Evolutionary conservation across 2,329 filamentous ascomycete genomes (phyloP).

Genomic region (Fusarium gaditjirri): DNA sequence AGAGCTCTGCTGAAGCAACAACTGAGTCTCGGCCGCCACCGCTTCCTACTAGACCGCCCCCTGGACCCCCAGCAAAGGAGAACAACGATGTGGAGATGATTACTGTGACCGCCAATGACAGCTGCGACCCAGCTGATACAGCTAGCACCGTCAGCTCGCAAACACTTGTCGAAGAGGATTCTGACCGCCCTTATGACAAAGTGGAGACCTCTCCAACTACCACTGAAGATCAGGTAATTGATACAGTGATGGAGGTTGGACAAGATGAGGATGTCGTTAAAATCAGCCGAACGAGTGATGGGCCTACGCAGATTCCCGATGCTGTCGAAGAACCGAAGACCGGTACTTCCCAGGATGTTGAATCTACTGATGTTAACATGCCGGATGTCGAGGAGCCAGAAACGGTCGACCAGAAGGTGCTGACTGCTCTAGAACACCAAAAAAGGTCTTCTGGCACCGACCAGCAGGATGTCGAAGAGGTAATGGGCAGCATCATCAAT

Average conservation of each 20-base stretch:
- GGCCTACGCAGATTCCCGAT: not conserved
- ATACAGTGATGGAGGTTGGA: slow-evolving; percentile 39
- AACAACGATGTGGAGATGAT: slow-evolving; percentile 50
- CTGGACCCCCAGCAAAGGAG: slow-evolving; percentile 48
- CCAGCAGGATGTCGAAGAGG: slow-evolving; percentile 96
- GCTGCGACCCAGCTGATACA: slow-evolving; percentile 50
- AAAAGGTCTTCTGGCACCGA: slow-evolving; percentile 64
- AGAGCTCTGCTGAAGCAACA: slow-evolving; percentile 42
- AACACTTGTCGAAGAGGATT: slow-evolving; percentile 60
- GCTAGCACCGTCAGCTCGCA: slow-evolving; percentile 62
- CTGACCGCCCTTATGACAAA: slow-evolving; percentile 51
- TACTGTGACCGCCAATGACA: slow-evolving; percentile 47
- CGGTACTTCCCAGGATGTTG: not conserved
- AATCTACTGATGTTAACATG: slow-evolving; percentile 44
- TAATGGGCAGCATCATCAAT: slow-evolving; percentile 91
- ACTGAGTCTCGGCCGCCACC: slow-evolving; percentile 55
- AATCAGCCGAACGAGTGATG: not conserved
- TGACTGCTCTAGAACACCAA: slow-evolving; percentile 58
- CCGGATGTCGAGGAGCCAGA: slow-evolving; percentile 47
- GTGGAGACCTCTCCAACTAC: slow-evolving; percentile 38
- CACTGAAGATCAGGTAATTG: slow-evolving; percentile 39
- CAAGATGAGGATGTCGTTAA: slow-evolving; percentile 27
- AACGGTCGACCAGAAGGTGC: slow-evolving; percentile 59
- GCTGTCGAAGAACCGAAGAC: slow-evolving; percentile 10
- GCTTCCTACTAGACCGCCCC: slow-evolving; percentile 60